Conservation (phyloP, 306 rosid species). For the Phaseolus lunatus region DNA sequence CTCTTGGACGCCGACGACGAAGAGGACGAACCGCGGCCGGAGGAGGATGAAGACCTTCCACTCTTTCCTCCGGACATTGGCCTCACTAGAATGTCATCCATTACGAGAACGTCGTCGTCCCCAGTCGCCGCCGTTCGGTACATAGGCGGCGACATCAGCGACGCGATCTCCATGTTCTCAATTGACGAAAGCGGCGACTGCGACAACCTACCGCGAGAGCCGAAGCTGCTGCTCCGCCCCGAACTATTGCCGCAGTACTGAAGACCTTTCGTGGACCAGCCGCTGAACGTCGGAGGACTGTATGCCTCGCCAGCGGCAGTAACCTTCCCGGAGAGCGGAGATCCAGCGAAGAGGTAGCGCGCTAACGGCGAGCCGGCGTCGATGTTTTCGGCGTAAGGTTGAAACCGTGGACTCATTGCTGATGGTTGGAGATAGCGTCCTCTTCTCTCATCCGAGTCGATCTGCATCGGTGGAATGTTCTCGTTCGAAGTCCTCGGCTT, state of each 20-base stretch:
- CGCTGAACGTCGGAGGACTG: conserved; percentile 44
- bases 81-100: conserved; percentile 70
- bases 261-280: conserved; percentile 34
- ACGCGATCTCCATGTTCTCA: conserved; percentile 64
- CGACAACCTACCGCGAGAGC: conserved; percentile 52
- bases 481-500: conserved; percentile 46
- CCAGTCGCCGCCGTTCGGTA: conserved; percentile 64
- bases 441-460: conserved; percentile 48
- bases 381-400: conserved; percentile 55
- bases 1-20: conserved; percentile 45
- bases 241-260: conserved; percentile 35
- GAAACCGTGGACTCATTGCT: conserved; percentile 52
- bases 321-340: conserved; percentile 51
- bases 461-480: conserved; percentile 49
- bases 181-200: conserved; percentile 61
- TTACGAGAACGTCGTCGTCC: conserved; percentile 74
- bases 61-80: conserved; percentile 45
- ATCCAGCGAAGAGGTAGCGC: conserved; percentile 51
- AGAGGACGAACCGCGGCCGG: conserved; percentile 34
- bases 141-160: conserved; percentile 47
- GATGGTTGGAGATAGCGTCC: conserved; percentile 47
- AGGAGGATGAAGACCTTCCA: conserved; percentile 55
- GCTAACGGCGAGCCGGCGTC: conserved; percentile 58
- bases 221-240: conserved; percentile 54
- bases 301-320: conserved; percentile 41